phyloP scores from a whole-genome alignment of 257 asterid species.

The Catharanthus roseus region DNA sequence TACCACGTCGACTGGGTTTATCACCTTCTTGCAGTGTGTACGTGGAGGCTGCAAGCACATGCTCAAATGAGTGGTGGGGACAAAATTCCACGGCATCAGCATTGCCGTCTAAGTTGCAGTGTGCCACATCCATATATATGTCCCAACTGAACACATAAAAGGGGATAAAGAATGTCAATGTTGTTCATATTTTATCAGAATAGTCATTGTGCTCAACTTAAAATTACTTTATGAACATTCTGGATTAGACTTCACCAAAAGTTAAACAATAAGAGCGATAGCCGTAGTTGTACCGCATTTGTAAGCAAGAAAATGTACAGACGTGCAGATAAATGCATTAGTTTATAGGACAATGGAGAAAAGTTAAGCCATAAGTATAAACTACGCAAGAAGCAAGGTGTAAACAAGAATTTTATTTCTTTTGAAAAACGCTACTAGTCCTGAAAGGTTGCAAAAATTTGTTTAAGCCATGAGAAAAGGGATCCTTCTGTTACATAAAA shows the following conservation, averaged over 20 bases:
- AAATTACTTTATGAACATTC: not conserved
- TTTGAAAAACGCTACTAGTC: not conserved
- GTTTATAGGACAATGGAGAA: not conserved
- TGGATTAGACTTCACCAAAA: not conserved
- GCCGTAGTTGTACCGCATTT: not conserved
- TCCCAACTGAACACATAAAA: not conserved
- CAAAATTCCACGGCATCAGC: slow-evolving; percentile 95
- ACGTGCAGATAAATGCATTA: not conserved
- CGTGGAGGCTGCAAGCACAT: slow-evolving; percentile 83
- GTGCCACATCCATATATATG: slow-evolving; percentile 57
- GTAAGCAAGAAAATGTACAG: not conserved
- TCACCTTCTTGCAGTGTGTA: slow-evolving; percentile 90
- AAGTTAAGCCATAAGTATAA: not conserved
- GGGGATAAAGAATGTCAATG: not conserved
- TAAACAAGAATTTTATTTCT: not conserved
- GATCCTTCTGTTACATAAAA: too few relatives aligned
- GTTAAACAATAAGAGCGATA: not conserved
- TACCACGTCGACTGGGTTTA: slow-evolving; percentile 66
- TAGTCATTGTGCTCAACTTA: not conserved
- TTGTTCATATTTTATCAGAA: not conserved
- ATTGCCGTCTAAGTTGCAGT: slow-evolving; percentile 68
- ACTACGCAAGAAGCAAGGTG: not conserved
- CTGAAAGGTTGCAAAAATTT: too few relatives aligned
- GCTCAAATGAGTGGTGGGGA: slow-evolving; percentile 52
- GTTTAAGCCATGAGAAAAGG: not conserved